Evolutionary conservation across 768 basidiomycete genomes (phyloP).

Genomic region (Mycena rosella): DNA sequence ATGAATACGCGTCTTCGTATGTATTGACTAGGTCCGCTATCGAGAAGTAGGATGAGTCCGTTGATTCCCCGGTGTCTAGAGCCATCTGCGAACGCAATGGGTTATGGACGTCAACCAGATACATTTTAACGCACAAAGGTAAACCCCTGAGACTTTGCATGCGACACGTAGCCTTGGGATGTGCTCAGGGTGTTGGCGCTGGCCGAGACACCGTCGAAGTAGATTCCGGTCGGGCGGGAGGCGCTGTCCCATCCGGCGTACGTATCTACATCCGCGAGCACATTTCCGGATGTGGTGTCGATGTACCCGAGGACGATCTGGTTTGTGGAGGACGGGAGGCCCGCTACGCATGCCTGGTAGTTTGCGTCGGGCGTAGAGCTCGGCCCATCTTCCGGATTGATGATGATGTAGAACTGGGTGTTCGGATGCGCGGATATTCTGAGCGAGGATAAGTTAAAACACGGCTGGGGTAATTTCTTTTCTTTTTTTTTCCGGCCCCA

Average conservation of each 20-base stretch:
- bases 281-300: slow-evolving; percentile 24
- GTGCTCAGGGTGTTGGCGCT: neutral
- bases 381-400: slow-evolving; percentile 45
- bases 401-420: slow-evolving; percentile 41
- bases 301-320: neutral
- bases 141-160: neutral
- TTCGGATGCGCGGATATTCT: slow-evolving; percentile 41
- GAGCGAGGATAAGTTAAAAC: neutral
- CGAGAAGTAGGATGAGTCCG: slow-evolving; percentile 4
- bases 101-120: neutral
- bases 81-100: neutral
- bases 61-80: slow-evolving; percentile 16
- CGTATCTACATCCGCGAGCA: slow-evolving; percentile 39
- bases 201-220: slow-evolving; percentile 39
- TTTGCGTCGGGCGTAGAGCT: slow-evolving; percentile 1
- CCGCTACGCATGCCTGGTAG: neutral
- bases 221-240: slow-evolving; percentile 43
- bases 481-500: no score
- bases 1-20: slow-evolving; percentile 29
- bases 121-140: neutral
- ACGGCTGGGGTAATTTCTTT: no score
- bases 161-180: neutral
- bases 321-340: neutral
- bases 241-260: slow-evolving; percentile 42
- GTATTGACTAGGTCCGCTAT: slow-evolving; percentile 33